Evolutionary conservation across 2,329 filamentous ascomycete species (phyloP).

Genomic region (Bipolaris gigantea): DNA sequence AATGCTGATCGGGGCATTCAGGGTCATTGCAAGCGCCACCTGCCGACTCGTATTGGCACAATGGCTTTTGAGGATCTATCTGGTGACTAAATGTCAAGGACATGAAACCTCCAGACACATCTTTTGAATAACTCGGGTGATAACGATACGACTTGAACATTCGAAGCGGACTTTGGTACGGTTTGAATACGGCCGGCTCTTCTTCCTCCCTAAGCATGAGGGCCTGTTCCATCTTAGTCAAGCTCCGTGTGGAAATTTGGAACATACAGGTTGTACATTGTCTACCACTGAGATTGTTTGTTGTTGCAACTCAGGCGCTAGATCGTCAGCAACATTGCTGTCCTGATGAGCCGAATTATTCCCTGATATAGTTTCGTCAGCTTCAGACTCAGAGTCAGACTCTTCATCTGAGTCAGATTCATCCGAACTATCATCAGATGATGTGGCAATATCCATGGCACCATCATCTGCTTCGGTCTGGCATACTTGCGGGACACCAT

Average conservation of each 20-base stretch:
- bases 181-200: constrained; percentile 49
- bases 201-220: constrained; percentile 11
- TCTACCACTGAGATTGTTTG: constrained; percentile 15
- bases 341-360: constrained; percentile 15
- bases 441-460: constrained; percentile 42
- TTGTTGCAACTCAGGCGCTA: constrained; percentile 46
- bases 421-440: constrained; percentile 30
- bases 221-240: constrained; percentile 26
- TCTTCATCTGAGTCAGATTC: constrained; percentile 26
- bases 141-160: constrained; percentile 88
- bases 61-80: constrained; percentile 71
- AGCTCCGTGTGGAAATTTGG: not conserved
- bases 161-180: constrained; percentile 82
- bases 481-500: not conserved
- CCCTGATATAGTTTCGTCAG: constrained; percentile 14
- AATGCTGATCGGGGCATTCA: constrained; percentile 79
- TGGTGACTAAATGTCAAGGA: constrained; percentile 93
- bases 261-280: constrained; percentile 28
- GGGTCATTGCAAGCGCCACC: constrained; percentile 73
- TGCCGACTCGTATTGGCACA: constrained; percentile 77
- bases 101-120: constrained; percentile 74
- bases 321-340: constrained; percentile 39
- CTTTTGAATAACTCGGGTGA: constrained; percentile 72
- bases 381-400: constrained; percentile 17
- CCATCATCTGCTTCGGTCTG: constrained; percentile 32